Evolutionary conservation across 2,329 filamentous ascomycete genomes (phyloP), one percentile per base, ranked within the genome.

Genomic region (Microdochium trichocladiopsis): DNA sequence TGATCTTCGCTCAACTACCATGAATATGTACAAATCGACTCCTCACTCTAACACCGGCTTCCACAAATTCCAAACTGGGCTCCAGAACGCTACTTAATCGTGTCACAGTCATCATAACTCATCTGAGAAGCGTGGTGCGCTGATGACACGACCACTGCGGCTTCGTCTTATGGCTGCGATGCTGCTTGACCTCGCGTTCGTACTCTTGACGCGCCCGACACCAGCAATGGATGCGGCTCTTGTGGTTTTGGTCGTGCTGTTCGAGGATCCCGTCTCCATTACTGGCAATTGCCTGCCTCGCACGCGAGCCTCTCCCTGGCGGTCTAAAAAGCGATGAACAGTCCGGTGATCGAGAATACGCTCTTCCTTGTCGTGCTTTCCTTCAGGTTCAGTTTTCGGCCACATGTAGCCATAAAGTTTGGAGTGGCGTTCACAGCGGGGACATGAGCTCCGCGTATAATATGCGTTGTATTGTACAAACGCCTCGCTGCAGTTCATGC

Each of bases 401-500:
- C 94, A 99, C 53, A 87, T 78, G 64, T 88, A 96, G 0, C 95
- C 95, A 66, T 97, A 99, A 1, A 99, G 73, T 72, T 95, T 97
- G 16, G 89, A 95, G 65, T 99, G 94, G 0, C 94, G 83, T 71
- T 99, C 94, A 68, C 94, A 99, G 6, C 94, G 83, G 3, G 90
- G 92, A 66, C 94, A 99, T 16, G 90, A 87, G 49, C 87, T 84
- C 50, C 87, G 83, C 1, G 92, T 96, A 58, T 86, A 86, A 66
- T 95, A 96, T 0, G 90, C 90, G 57, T 97, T 88, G 41, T 83
- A 79, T 67, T 97, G 93, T 5, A 97, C 87, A 65, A 97, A 99
- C 54, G 86, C 83, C 1, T 79, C 79, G 49, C 82, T 80, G 71
- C 94, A 99, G 24, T 88, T 90, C 50, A 84, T 88, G 71, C 94